A percentile compares a stretch with the other conserved stretches of the same genome.
These are phyloP conservation scores for Aureobasidium sp. DNA, from an alignment of 2,329 filamentous ascomycete species.

Conservation along the genomic window DNA sequence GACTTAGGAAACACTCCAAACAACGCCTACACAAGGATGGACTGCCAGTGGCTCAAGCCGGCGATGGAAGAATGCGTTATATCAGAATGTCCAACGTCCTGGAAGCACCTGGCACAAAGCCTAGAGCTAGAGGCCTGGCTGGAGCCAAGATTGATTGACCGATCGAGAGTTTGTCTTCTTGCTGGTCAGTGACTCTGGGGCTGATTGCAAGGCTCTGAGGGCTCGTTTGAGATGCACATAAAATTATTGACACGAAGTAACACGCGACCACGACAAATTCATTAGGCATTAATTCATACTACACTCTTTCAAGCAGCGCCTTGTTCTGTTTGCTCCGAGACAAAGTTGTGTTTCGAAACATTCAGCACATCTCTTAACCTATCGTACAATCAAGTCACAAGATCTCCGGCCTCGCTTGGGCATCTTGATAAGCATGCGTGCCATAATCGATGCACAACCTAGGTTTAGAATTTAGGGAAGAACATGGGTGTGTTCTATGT, in stretches of 20 bases:
- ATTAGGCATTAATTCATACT: conserved; percentile 9
- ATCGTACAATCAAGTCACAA: background rate
- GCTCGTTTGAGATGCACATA: background rate
- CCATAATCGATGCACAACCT: background rate
- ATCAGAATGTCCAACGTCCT: conserved; percentile 20
- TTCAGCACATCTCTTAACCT: background rate
- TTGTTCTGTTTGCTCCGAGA: background rate
- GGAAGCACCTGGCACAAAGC: conserved; percentile 17
- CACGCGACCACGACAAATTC: conserved; percentile 11
- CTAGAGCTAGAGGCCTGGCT: conserved; percentile 17
- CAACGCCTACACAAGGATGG: conserved; percentile 20
- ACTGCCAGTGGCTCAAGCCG: conserved; percentile 17
- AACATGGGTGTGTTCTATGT: conserved; percentile 55
- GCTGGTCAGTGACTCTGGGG: background rate
- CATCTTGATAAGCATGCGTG: background rate
- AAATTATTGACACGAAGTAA: background rate
- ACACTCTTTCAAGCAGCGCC: background rate
- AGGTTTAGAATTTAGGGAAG: conserved; percentile 50
- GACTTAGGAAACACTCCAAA: conserved; percentile 19
- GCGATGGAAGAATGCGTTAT: conserved; percentile 18
- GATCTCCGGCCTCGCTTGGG: background rate
- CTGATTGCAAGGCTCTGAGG: background rate
- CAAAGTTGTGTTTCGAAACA: background rate
- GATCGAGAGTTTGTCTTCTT: background rate
- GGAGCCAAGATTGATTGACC: conserved; percentile 20